Base-by-base conservation (phyloP, 1,284 basidiomycete species). In the Omphalotus olearius region DNA sequence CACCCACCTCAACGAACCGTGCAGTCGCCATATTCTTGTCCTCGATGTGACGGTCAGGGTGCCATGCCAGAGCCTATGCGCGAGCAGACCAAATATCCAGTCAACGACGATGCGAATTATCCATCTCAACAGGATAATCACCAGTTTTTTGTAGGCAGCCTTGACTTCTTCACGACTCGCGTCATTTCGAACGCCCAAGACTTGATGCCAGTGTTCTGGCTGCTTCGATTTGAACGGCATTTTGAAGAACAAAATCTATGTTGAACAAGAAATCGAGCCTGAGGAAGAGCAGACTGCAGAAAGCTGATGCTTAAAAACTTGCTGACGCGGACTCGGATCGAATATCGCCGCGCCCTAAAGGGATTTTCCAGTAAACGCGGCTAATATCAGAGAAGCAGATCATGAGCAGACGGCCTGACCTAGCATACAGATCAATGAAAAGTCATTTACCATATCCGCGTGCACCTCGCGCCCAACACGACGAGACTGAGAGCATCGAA, bases 51-150 rank as follows among this genome's bases (percentile, higher is more conserved):
- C 64, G 58, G 51, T 65, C 64, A 42, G 64, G 64, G 44, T 64
- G 62, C 64, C 67, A 69, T 62, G 64, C 62, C 33, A 67, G 56
- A n/a, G 67, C 66, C 68, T 69, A 23, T 5, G 23, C 3, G 30
- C 30, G 30, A 3, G 13, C 26, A 45, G 44, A 41, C 9, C 37
- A 50, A 35, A 37, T 35, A 36, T 25, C 23, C 48, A 37, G 48
- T 35, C 40, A 33, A 30, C 43, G 43, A 42, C 51, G 41, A 50
- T 37, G 44, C 28, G 43, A 45, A 35, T 46, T 39, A 18, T 17
- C 20, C 39, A 49, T 18, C 18, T 45, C 43, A 16, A 42, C 45
- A 26, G 28, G 30, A 13, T 28, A 60, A 61, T 25, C 49, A 69
- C 68, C 57, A 66, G 47, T 45, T 53, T 53, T 54, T 64, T 68